These are phyloP conservation scores for Pogostemon cablin DNA, from an alignment of 257 asterid genomes.

Conservation along the genomic window DNA sequence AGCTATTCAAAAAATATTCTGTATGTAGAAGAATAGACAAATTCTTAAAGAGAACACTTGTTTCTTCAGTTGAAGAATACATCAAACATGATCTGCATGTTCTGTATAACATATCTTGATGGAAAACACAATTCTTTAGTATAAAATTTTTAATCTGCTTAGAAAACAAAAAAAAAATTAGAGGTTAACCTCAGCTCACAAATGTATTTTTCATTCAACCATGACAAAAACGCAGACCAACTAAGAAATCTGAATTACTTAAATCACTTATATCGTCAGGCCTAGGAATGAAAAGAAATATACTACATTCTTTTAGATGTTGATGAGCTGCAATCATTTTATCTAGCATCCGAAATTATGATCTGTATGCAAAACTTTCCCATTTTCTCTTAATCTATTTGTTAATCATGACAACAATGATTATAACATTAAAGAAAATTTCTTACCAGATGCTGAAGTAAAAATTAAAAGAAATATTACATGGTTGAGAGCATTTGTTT, in stretches of 20 bases:
- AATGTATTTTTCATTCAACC: constrained; percentile 20
- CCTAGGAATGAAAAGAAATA: constrained; percentile 93
- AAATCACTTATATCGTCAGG: constrained; percentile 90
- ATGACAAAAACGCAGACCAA: constrained; percentile 22
- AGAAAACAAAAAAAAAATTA: constrained; percentile 18
- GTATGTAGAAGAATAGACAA: constrained; percentile 46
- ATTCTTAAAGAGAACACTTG: constrained; percentile 90
- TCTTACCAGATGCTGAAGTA: constrained; percentile 73
- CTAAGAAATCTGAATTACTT: constrained; percentile 27
- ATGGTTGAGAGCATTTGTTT: constrained; percentile 87
- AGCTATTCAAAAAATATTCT: constrained; percentile 10
- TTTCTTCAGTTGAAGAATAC: constrained; percentile 87
- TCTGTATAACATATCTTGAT: constrained; percentile 91
- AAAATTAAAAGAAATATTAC: constrained; percentile 81
- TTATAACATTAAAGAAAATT: constrained; percentile 29
- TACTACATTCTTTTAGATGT: constrained; percentile 31
- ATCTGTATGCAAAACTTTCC: constrained; percentile 46
- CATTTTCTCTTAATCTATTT: constrained; percentile 25
- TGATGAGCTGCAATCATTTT: constrained; percentile 65
- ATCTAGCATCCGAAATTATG: constrained; percentile 85
- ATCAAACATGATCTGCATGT: constrained; percentile 90
- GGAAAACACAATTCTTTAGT: constrained; percentile 96
- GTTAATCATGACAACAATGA: constrained; percentile 29
- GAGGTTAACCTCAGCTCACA: constrained; percentile 19
- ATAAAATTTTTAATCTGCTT: constrained; percentile 81